Evolutionary conservation across 495 filamentous ascomycete genomes (phyloP).

Genomic region (Xylaria cubensis): DNA sequence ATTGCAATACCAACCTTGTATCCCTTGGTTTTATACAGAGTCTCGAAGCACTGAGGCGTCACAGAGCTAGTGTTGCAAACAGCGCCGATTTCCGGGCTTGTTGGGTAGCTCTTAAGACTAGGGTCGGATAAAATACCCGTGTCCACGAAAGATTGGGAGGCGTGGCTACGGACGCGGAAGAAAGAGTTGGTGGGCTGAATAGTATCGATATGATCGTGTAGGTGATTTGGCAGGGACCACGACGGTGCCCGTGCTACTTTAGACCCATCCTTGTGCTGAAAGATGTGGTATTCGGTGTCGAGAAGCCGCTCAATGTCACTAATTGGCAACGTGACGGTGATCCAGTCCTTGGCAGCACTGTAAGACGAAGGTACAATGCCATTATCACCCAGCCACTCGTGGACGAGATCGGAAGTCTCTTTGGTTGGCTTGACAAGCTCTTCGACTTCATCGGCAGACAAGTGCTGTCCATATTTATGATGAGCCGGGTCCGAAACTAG

Average conservation of each 20-base stretch:
- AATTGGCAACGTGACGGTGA: conserved; percentile 55
- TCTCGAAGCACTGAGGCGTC: conserved; percentile 60
- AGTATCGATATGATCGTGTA: conserved; percentile 66
- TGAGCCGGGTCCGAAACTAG: conserved; percentile 62
- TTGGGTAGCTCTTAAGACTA: conserved; percentile 34
- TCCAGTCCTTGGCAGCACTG: conserved; percentile 59
- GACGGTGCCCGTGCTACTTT: conserved; percentile 60
- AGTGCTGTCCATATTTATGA: conserved; percentile 61
- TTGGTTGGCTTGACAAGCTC: conserved; percentile 58
- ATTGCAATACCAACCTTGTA: conserved; percentile 42
- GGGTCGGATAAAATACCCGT: conserved; percentile 31
- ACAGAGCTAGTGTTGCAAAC: conserved; percentile 60
- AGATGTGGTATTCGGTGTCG: conserved; percentile 64
- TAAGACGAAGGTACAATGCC: conserved; percentile 59
- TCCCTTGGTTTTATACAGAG: conserved; percentile 60
- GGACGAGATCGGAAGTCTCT: conserved; percentile 47
- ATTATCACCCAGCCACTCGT: conserved; percentile 57
- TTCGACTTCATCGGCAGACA: conserved; percentile 60
- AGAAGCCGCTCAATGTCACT: conserved; percentile 60
- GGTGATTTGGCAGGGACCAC: conserved; percentile 67
- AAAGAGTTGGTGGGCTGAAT: conserved; percentile 76
- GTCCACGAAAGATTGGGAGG: conserved; percentile 35
- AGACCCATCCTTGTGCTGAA: conserved; percentile 55
- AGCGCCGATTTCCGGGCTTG: conserved; percentile 38
- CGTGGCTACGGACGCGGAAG: conserved; percentile 37